Base-by-base conservation (phyloP, 208 protist genomes). In the Acanthamoeba castellanii region DNA sequence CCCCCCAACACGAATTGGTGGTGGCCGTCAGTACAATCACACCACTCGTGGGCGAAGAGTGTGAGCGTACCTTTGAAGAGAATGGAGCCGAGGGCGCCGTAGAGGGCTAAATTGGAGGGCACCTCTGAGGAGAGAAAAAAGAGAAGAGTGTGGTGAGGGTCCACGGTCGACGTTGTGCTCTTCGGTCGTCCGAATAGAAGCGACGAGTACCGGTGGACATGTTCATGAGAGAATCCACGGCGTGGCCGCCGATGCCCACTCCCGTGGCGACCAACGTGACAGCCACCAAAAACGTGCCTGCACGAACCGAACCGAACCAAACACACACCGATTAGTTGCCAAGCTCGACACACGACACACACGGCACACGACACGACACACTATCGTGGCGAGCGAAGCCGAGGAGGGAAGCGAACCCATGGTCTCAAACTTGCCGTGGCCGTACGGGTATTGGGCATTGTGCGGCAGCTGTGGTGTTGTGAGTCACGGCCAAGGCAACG, bases 401-500 rank as follows among this genome's bases (percentile, higher is more conserved):
- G 72, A 25, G 74, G 14, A n/a, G 61, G 3, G 50, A 18, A 18
- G 27, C 42, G 45, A 14, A 37, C 93, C 93, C 8, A 95, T 27
- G 59, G 93, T 50, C 84, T 95, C 93, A 42, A 92, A 90, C 82
- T 95, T 95, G 78, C 93, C 93, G 30, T 52, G 50, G 5, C 93
- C 93, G 50, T 90, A 95, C 64, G 93, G 82, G 13, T 68, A 82
- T 6, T 42, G 16, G 9, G 34, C 16, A 8, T 55, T 74, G 30
- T 64, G 32, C 18, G 93, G 93, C 14, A 82, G 37, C 72, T 45
- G 34, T 22, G 37, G 37, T 37, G 37, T 37, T 37, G 37, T 37
- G 1, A 3, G 3, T 45, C 7, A 37, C 9, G 11, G 30, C 66
- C 9, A 14, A 27, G 22, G 30, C 66, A 72, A 0, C 1, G 8